A percentile compares a stretch with the other conserved stretches of the same genome.
Conservation (phyloP, 192 early-diverging fungal species). For the Coemansia sp. region DNA sequence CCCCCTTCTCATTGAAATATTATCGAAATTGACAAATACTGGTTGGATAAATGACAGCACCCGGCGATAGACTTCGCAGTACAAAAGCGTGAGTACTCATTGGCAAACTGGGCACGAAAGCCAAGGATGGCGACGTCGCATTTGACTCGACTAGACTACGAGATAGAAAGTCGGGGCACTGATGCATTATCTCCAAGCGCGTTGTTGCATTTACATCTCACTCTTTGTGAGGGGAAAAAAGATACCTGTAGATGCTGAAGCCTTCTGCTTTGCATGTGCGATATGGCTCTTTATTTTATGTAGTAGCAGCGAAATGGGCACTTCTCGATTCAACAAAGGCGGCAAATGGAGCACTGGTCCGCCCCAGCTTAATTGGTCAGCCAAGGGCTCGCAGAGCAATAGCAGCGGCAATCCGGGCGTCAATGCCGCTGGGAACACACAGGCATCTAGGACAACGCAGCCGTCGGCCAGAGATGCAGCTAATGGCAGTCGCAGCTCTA, state of each 20-base stretch:
- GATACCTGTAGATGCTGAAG: neutral
- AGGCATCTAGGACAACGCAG: slow-evolving; percentile 1
- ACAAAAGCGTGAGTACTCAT: slow-evolving; percentile 13
- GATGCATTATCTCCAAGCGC: too few species aligned
- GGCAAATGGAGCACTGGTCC: slow-evolving; percentile 40
- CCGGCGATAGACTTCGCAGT: slow-evolving; percentile 27
- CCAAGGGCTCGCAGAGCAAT: slow-evolving; percentile 20
- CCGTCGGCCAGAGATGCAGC: slow-evolving; percentile 1
- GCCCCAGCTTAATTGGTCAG: slow-evolving; percentile 27
- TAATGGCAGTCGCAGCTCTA: slow-evolving; percentile 15
- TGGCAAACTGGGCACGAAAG: neutral
- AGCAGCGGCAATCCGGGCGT: slow-evolving; percentile 8
- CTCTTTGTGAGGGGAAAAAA: neutral
- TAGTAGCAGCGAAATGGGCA: slow-evolving; percentile 7
- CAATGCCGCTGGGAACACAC: neutral
- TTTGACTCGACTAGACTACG: neutral
- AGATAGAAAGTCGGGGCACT: too few species aligned
- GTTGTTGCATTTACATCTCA: too few species aligned
- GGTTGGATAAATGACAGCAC: slow-evolving; percentile 21
- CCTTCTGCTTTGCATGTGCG: neutral
- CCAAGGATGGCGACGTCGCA: neutral
- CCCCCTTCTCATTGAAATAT: neutral
- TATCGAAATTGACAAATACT: neutral
- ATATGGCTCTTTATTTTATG: neutral
- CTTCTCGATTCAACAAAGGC: slow-evolving; percentile 15